Evolutionary conservation across 164 flowering plant species (phyloP), one percentile per base, ranked within the genome.

Genomic region (Piper longum): DNA sequence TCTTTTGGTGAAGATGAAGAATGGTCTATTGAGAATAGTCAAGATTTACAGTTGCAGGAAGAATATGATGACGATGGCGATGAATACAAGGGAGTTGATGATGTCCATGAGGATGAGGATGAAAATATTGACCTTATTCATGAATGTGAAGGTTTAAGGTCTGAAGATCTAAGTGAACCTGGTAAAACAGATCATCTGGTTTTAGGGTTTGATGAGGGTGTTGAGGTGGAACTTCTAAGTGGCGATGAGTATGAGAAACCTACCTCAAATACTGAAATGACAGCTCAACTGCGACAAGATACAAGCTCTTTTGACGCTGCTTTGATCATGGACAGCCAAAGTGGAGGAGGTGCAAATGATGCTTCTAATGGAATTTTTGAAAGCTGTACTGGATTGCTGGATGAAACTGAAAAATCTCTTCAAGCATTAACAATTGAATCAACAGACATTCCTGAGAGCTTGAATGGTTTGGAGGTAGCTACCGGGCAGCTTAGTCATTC

Each of bases 61-160:
- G 98, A 85, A 66, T 92, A 89, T 77, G 98, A 92, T 65, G 93
- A 89, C 69, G 91, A 83, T 69, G 93, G 76, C 63, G 86, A 83
- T 66, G 86, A 81, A 41, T 89, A 85, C 65, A 72, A 76, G 62
- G 98, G 88, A 69, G 98, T 85, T 69, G 96, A 86, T 75, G 96
- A 89, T 72, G 80, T 79, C 62, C 93, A 78, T 69, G 95, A 79
- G 60, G 91, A 74, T 41, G 81, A 82, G 66, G 85, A 81, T 69
- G 85, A 73, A 57, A 80, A 83, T 70, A 66, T 83, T 68, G 76
- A 76, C 55, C 74, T 86, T 61, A 61, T 69, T 61, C 76, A 67
- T 52, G 95, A 84, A 61, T 81, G 86, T 72, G 85, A 79, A 64
- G 80, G 65, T 57, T 57, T 88, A 77, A 78, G 82, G 73, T 57